These are phyloP conservation scores for Neobulgaria alba DNA, from an alignment of 2,329 filamentous ascomycete genomes.

Conservation along the genomic window DNA sequence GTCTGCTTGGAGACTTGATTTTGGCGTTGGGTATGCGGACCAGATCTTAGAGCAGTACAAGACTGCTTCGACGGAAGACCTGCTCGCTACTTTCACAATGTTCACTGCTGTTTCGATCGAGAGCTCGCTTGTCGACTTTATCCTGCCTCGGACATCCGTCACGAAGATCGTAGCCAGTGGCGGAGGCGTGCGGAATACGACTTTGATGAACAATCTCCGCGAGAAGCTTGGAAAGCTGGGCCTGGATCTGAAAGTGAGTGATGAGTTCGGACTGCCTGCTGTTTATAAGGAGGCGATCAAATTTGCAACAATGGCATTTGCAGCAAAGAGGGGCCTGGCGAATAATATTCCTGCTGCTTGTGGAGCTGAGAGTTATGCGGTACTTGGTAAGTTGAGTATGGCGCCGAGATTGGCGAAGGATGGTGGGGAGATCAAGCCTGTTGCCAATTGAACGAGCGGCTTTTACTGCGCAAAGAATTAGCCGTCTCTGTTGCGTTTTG, in stretches of 20 bases:
- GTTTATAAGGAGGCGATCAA: constrained; percentile 1
- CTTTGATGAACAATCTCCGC: not conserved
- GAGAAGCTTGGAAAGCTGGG: not conserved
- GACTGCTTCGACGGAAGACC: not conserved
- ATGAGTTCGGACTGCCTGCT: constrained; percentile 1
- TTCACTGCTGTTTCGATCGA: not conserved
- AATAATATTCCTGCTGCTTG: constrained; percentile 2
- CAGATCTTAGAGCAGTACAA: not conserved
- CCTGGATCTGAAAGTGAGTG: not conserved
- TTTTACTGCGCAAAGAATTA: too few species aligned
- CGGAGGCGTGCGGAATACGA: not conserved
- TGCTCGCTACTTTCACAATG: not conserved
- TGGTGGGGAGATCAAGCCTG: not conserved
- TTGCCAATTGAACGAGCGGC: not conserved
- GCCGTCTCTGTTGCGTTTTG: too few species aligned
- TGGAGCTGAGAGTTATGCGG: constrained; percentile 1
- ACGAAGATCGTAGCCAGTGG: constrained; percentile 1
- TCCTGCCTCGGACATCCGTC: not conserved
- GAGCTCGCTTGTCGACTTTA: constrained; percentile 1
- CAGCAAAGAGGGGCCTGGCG: constrained; percentile 1
- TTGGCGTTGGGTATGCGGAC: not conserved
- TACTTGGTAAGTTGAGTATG: not conserved
- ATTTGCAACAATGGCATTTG: constrained; percentile 1
- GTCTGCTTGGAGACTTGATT: constrained; percentile 1
- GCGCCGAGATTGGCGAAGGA: not conserved